Conservation (phyloP, 202 grass and related monocot species). For the Elaeis oleifera region DNA sequence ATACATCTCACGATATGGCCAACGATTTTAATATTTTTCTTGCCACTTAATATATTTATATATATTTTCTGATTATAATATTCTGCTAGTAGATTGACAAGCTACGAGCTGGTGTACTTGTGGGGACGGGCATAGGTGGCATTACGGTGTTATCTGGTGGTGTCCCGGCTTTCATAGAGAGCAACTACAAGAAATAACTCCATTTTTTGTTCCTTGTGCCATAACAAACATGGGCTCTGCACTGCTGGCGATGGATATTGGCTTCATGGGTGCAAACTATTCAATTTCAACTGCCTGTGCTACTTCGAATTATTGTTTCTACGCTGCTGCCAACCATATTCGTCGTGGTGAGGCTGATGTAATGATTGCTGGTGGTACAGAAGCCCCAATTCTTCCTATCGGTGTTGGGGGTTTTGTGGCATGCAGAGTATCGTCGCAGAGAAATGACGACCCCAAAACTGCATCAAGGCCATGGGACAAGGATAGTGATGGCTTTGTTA, state of each 20-base stretch:
- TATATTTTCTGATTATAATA: no score
- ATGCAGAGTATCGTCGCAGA: slow-evolving; percentile 64
- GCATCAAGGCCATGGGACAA: slow-evolving; percentile 81
- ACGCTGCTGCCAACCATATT: slow-evolving; percentile 70
- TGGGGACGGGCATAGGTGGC: slow-evolving; percentile 67
- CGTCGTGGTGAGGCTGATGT: slow-evolving; percentile 65
- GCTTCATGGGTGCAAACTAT: slow-evolving; percentile 74
- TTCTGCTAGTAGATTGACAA: slow-evolving; percentile 43
- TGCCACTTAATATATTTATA: no score
- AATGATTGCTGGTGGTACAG: slow-evolving; percentile 71
- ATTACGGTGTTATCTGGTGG: slow-evolving; percentile 49
- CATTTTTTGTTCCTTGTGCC: slow-evolving; percentile 61
- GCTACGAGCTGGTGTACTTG: slow-evolving; percentile 50
- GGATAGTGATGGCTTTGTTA: slow-evolving; percentile 72
- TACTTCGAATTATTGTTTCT: slow-evolving; percentile 72
- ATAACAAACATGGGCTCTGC: slow-evolving; percentile 74
- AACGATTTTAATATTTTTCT: no score
- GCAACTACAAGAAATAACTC: slow-evolving; percentile 49
- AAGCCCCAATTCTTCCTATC: slow-evolving; percentile 58
- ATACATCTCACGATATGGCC: no score
- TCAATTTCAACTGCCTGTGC: slow-evolving; percentile 79
- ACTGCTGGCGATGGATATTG: slow-evolving; percentile 55
- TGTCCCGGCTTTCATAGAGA: slow-evolving; percentile 45
- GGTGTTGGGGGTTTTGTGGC: slow-evolving; percentile 71
- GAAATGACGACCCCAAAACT: slow-evolving; percentile 59